Base-by-base conservation (phyloP, 805 yeast genomes). In the Soucietia sequanensis region DNA sequence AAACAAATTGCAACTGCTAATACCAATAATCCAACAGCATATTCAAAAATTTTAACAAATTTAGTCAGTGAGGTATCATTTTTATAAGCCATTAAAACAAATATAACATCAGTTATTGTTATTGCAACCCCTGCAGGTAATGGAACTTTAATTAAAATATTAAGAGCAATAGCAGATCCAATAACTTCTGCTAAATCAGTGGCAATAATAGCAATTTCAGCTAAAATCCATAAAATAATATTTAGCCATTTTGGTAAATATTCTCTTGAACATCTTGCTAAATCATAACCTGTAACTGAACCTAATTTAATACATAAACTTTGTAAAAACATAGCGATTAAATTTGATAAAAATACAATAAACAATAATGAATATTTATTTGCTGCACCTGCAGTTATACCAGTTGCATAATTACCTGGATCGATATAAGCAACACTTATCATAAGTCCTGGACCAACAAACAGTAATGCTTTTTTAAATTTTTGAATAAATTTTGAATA, bases 121-220 rank as follows among this genome's bases (percentile, higher is more conserved):
- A 72, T 50, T 5, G 47, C 63, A 16, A 70, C 72, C 27, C 76
- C 78, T 1, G 75, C 78, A n/a, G 74, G 70, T 23, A 71, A 48
- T 2, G 78, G 76, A 10, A 71, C 52, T 33, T 56, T 59, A 30
- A 70, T 33, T 38, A 72, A 56, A 27, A 72, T 69, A 43, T 72
- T 72, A 42, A 72, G 54, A 0, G 78, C 76, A 37, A 71, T 62
- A 10, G 76, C 76, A n/a, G 72, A 60, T 36, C 78, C 78, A 36
- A 72, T 70, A 23, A 72, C 78, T 46, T 72, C 78, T 7, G 78
- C 76, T n/a, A 71, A 57, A 51, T 72, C 78, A 4, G 78, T 72
- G 6, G 78, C 75, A 12, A 72, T 62, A 27, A 72, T 71, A 34
- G 76, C 76, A 44, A 60, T 54, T 46, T 72, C 78, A 9, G 76